These are phyloP conservation scores for Chaetomium globosum DNA, from an alignment of 2,329 filamentous ascomycete species.

Conservation along the genomic window DNA sequence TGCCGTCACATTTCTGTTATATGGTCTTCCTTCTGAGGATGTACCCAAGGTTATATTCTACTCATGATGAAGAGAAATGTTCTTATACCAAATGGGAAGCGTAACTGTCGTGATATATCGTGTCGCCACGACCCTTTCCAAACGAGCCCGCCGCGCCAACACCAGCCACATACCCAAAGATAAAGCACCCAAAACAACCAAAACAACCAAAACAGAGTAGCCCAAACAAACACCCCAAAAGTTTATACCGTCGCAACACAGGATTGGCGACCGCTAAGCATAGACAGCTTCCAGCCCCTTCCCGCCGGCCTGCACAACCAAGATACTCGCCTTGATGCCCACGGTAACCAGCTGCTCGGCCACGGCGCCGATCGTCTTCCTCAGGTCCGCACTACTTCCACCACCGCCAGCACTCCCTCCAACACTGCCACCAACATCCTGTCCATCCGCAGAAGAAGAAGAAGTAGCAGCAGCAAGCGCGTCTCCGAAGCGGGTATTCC, in stretches of 20 bases:
- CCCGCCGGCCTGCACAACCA: conserved; percentile 66
- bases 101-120: not conserved
- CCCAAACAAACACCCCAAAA: too few relatives aligned
- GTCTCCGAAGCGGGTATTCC: conserved; percentile 43
- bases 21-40: not conserved
- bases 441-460: not conserved
- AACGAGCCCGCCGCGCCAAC: not conserved
- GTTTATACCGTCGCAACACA: not conserved
- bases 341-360: conserved; percentile 62
- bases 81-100: not conserved
- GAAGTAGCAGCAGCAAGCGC: not conserved
- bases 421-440: not conserved
- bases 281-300: conserved; percentile 35
- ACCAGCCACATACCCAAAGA: not conserved
- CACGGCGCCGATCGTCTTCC: conserved; percentile 60
- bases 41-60: not conserved
- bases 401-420: conserved; percentile 6
- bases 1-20: not conserved
- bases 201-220: not conserved
- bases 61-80: not conserved
- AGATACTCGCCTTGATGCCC: conserved; percentile 65
- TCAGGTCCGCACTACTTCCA: conserved; percentile 44
- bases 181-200: not conserved
- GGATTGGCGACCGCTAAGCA: not conserved
- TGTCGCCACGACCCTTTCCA: not conserved